These are phyloP conservation scores for Punctularia strigosozonata DNA, from an alignment of 768 basidiomycete genomes.

Conservation along the genomic window DNA sequence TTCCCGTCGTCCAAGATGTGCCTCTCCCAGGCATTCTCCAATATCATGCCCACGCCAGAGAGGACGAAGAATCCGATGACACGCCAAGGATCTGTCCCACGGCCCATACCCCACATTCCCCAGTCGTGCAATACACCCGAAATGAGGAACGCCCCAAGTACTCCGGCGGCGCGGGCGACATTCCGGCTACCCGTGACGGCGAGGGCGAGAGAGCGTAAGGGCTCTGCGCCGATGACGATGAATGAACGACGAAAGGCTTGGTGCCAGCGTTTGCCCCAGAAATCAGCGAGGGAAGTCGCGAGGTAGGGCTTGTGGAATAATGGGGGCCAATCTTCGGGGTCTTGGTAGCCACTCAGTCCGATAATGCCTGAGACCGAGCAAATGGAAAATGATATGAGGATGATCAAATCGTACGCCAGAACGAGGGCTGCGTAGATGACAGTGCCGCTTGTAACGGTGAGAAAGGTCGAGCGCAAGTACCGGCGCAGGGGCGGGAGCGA, in stretches of 20 bases:
- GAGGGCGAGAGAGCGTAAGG: too few relatives aligned
- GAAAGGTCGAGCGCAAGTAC: conserved; percentile 29
- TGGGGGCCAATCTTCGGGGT: conserved; percentile 22
- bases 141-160: conserved; percentile 46
- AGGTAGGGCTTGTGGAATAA: conserved; percentile 21
- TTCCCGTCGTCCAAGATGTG: too few relatives aligned
- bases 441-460: conserved; percentile 32
- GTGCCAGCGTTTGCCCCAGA: conserved; percentile 29
- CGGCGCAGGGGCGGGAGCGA: conserved; percentile 19
- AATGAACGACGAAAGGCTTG: conserved; percentile 21
- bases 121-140: conserved; percentile 52
- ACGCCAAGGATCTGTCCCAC: conserved; percentile 30
- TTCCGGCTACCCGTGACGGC: conserved; percentile 34
- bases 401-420: conserved; percentile 25
- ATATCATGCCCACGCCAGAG: conserved; percentile 37
- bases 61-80: conserved; percentile 44
- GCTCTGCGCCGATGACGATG: conserved; percentile 18
- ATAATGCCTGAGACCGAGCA: too few relatives aligned
- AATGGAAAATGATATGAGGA: conserved; percentile 31
- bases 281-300: conserved; percentile 23
- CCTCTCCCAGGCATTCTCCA: conserved; percentile 36
- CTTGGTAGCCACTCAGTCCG: too few relatives aligned
- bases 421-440: conserved; percentile 34
- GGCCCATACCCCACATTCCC: conserved; percentile 46
- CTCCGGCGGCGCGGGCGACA: conserved; percentile 29